These are phyloP conservation scores for Dothistroma septosporum DNA, from an alignment of 2,329 filamentous ascomycete species.

Conservation along the genomic window DNA sequence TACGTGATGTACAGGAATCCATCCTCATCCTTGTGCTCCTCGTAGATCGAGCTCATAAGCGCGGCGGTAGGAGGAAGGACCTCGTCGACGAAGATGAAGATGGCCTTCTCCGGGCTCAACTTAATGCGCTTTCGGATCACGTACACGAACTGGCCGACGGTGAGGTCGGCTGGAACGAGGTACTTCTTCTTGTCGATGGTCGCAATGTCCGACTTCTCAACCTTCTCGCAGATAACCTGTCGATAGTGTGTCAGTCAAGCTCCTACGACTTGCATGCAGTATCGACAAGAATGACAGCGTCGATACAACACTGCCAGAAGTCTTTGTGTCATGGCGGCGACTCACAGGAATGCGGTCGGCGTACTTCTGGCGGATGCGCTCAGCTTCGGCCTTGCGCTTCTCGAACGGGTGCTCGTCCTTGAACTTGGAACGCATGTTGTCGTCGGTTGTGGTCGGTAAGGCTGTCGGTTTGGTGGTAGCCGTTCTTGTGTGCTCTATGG, in stretches of 20 bases:
- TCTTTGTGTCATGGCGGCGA: constrained; percentile 28
- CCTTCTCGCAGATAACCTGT: constrained; percentile 98
- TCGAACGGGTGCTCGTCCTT: constrained; percentile 99
- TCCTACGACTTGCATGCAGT: neutral
- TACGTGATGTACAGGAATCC: constrained; percentile 98
- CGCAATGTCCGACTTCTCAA: constrained; percentile 98
- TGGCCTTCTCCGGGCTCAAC: constrained; percentile 98
- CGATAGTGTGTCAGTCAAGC: constrained; percentile 9
- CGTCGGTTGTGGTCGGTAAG: constrained; percentile 30
- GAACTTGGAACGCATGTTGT: constrained; percentile 96
- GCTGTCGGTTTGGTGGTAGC: constrained; percentile 6
- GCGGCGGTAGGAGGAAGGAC: constrained; percentile 93
- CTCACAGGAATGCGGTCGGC: constrained; percentile 95
- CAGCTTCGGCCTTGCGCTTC: constrained; percentile 99
- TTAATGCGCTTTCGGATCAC: constrained; percentile 99
- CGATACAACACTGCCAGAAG: neutral
- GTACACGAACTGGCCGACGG: constrained; percentile 99
- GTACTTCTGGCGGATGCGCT: constrained; percentile 99
- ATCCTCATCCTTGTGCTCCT: constrained; percentile 88
- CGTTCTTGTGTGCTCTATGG: neutral
- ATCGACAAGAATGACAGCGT: neutral
- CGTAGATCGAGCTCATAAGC: constrained; percentile 99
- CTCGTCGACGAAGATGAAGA: constrained; percentile 99
- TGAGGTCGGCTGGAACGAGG: constrained; percentile 92
- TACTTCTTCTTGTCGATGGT: constrained; percentile 99